These are phyloP conservation scores for Pleurotus platypus DNA, from an alignment of 768 basidiomycete species.

Conservation along the genomic window DNA sequence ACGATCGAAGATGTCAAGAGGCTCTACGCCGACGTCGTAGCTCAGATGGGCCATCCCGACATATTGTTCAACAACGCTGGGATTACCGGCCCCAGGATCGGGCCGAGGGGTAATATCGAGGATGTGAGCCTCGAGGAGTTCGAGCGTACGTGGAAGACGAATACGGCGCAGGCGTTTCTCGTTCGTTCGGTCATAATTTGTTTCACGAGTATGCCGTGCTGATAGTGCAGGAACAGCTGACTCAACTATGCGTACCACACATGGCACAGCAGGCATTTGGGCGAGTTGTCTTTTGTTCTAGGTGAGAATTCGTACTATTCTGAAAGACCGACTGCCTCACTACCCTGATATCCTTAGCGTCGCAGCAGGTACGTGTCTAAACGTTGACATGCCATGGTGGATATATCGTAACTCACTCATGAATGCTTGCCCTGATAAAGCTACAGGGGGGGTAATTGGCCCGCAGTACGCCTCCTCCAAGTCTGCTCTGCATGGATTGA, in stretches of 20 bases:
- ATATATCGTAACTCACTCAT: background rate
- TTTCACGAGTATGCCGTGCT: background rate
- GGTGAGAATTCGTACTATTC: too few species aligned
- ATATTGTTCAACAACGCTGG: slow-evolving; percentile 53
- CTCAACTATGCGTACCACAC: slow-evolving; percentile 45
- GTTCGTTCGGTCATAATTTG: slow-evolving; percentile 25
- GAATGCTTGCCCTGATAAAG: slow-evolving; percentile 17
- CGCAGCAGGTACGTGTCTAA: slow-evolving; percentile 37
- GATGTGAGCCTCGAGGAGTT: slow-evolving; percentile 40
- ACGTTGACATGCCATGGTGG: too few species aligned
- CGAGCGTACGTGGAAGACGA: slow-evolving; percentile 44
- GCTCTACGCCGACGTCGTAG: slow-evolving; percentile 39
- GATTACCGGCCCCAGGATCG: slow-evolving; percentile 34
- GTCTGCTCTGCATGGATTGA: slow-evolving; percentile 48
- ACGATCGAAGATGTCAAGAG: slow-evolving; percentile 41
- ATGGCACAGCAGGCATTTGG: slow-evolving; percentile 49
- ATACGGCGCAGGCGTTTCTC: slow-evolving; percentile 42
- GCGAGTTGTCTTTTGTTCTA: slow-evolving; percentile 49
- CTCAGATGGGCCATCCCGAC: slow-evolving; percentile 42
- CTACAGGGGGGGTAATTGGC: slow-evolving; percentile 48
- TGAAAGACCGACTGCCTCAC: too few species aligned
- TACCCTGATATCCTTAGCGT: slow-evolving; percentile 25
- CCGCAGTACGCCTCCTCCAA: slow-evolving; percentile 58
- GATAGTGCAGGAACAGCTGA: slow-evolving; percentile 36
- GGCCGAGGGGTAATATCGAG: slow-evolving; percentile 42